Conservation (phyloP, 192 early-diverging fungal genomes). For the Coemansia aciculifera region DNA sequence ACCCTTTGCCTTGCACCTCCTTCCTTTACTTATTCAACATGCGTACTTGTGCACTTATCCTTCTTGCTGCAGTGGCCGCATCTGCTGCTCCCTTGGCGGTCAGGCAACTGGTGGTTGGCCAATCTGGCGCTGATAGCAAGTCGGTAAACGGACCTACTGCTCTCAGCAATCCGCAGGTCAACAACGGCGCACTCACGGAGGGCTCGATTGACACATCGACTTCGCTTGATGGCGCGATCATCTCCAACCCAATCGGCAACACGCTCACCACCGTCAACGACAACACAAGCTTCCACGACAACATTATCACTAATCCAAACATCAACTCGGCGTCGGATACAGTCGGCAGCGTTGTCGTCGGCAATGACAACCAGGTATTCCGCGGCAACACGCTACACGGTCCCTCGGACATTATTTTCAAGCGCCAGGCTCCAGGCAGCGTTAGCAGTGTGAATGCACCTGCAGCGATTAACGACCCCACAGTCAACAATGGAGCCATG, state of each 20-base stretch:
- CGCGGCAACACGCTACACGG: neutral
- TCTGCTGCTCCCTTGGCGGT: conserved; percentile 35
- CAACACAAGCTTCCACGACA: conserved; percentile 48
- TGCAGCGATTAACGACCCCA: conserved; percentile 44
- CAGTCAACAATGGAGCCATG: conserved; percentile 43
- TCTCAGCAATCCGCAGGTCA: conserved; percentile 34
- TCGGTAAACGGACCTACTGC: conserved; percentile 47
- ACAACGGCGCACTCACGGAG: conserved; percentile 36
- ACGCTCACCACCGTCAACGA: conserved; percentile 28
- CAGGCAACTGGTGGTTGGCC: conserved; percentile 39
- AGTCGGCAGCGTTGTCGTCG: conserved; percentile 37
- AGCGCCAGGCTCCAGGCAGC: conserved; percentile 30
- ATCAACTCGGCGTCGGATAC: conserved; percentile 34
- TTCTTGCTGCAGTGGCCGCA: conserved; percentile 28
- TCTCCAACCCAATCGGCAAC: conserved; percentile 33
- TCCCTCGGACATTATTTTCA: conserved; percentile 23
- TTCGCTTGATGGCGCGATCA: conserved; percentile 38
- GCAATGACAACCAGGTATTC: conserved; percentile 43
- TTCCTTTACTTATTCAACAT: neutral
- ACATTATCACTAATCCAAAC: conserved; percentile 43
- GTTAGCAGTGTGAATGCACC: conserved; percentile 48
- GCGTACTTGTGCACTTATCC: conserved; percentile 23
- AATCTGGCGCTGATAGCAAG: conserved; percentile 24
- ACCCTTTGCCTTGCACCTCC: neutral
- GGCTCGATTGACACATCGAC: conserved; percentile 36